A percentile compares a stretch with the other conserved stretches of the same genome.
Evolutionary conservation across 768 basidiomycete genomes (phyloP).

Genomic region (Panellus pusillus): DNA sequence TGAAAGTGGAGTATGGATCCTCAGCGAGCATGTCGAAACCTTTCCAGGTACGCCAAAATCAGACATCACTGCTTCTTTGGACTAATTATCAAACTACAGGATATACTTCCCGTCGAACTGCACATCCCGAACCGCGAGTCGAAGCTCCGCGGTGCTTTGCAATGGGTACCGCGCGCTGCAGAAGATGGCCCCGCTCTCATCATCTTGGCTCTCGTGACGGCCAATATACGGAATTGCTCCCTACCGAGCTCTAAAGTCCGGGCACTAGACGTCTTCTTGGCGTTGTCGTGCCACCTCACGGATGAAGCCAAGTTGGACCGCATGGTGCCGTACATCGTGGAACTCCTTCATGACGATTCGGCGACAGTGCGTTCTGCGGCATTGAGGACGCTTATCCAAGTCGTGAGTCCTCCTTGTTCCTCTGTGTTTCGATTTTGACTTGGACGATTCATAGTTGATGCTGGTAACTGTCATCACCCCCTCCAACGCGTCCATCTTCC

Average conservation of each 20-base stretch:
- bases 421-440: too few relatives aligned
- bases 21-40: conserved; percentile 45
- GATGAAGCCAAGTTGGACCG: conserved; percentile 96
- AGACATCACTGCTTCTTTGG: background rate
- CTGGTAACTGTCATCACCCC: conserved; percentile 81
- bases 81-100: conserved; percentile 39
- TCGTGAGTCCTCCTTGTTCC: conserved; percentile 49
- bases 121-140: conserved; percentile 73
- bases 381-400: conserved; percentile 76
- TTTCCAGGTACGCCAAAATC: conserved; percentile 52
- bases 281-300: conserved; percentile 75
- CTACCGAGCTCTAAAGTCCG: conserved; percentile 85
- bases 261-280: conserved; percentile 84
- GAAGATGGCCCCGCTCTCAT: conserved; percentile 91
- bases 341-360: conserved; percentile 83
- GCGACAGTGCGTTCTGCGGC: conserved; percentile 81
- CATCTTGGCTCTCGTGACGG: conserved; percentile 81
- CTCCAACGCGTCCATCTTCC: conserved; percentile 82
- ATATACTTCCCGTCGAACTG: conserved; percentile 76
- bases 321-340: conserved; percentile 88
- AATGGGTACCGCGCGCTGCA: conserved; percentile 51
- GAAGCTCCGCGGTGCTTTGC: conserved; percentile 48
- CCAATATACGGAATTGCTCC: conserved; percentile 85
- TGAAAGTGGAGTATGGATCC: conserved; percentile 58
- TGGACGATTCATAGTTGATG: too few relatives aligned